Evolutionary conservation across 2,329 filamentous ascomycete species (phyloP).

Genomic region (Geosmithia flava): DNA sequence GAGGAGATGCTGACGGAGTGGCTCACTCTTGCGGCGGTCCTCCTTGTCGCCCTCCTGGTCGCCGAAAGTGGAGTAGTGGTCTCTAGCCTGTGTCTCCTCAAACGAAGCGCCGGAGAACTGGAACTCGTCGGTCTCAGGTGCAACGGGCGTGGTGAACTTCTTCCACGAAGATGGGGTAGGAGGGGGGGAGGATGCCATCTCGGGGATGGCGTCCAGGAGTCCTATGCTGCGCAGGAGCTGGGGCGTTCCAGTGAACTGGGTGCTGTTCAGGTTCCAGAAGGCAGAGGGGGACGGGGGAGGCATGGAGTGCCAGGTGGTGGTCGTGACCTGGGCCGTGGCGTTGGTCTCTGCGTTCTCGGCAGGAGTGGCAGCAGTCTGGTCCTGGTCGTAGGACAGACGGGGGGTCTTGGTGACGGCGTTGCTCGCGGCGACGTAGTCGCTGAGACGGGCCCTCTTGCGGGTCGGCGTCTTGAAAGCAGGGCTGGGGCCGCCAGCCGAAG

Average conservation of each 20-base stretch:
- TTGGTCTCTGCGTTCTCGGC: no score
- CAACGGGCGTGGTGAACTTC: slow-evolving; percentile 1
- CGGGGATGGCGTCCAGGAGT: neutral
- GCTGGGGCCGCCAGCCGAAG: neutral
- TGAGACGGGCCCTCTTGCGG: neutral
- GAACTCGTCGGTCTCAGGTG: slow-evolving; percentile 7
- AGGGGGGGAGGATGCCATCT: slow-evolving; percentile 1
- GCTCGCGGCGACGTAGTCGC: neutral
- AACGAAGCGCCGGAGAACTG: slow-evolving; percentile 2
- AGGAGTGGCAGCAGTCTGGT: neutral
- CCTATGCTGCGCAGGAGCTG: neutral
- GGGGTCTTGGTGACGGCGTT: neutral
- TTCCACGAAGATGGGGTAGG: neutral
- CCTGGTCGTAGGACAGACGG: neutral
- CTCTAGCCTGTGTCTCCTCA: slow-evolving; percentile 1
- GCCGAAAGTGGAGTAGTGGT: slow-evolving; percentile 13
- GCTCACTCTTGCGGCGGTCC: slow-evolving; percentile 20
- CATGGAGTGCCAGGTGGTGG: no score
- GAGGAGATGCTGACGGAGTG: slow-evolving; percentile 14
- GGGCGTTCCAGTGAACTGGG: neutral
- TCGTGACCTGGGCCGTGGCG: no score
- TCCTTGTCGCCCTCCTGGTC: slow-evolving; percentile 9
- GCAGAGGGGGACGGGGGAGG: no score
- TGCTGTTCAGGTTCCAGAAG: no score
- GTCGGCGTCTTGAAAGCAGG: no score